Conservation (phyloP, 257 asterid species). For the Rhazya stricta region DNA sequence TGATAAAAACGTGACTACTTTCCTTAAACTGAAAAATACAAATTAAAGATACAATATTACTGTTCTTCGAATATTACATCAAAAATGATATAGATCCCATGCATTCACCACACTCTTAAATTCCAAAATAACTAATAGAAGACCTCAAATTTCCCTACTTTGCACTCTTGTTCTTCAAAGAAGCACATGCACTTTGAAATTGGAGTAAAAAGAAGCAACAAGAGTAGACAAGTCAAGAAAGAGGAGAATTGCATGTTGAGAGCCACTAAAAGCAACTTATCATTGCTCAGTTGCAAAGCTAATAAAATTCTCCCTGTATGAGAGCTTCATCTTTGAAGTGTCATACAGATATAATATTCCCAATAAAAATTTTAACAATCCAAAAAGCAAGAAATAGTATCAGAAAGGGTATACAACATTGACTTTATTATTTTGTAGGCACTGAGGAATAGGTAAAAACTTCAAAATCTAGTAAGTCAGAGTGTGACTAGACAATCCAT, state of each 20-base stretch:
- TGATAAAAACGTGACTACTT: neutral
- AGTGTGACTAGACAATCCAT: neutral
- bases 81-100: neutral
- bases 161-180: neutral
- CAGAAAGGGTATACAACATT: neutral
- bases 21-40: neutral
- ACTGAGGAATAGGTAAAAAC: neutral
- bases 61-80: neutral
- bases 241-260: neutral
- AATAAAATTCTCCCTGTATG: neutral
- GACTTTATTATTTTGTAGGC: neutral
- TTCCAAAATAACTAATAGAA: neutral
- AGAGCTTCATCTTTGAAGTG: neutral
- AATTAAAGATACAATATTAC: neutral
- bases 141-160: neutral
- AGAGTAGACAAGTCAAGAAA: neutral
- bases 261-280: neutral
- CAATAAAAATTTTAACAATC: neutral
- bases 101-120: neutral
- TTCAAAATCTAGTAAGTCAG: neutral
- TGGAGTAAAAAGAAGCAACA: neutral
- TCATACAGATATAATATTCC: neutral
- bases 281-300: neutral
- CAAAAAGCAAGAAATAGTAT: neutral
- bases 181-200: neutral